Conservation (phyloP, 257 asterid genomes). For the Nicotiana undulata region DNA sequence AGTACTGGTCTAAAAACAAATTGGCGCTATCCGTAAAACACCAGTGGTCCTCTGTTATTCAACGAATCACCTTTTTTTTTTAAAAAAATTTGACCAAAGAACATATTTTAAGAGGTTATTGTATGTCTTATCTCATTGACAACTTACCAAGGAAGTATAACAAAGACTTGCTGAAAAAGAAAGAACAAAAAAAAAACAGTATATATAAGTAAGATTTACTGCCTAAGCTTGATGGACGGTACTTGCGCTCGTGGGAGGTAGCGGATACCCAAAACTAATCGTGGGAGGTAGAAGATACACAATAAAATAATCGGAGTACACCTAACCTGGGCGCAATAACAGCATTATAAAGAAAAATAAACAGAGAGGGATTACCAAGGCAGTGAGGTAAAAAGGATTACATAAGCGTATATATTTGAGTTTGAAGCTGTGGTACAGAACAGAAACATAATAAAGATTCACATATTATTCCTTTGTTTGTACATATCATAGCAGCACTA, state of each 20-base stretch:
- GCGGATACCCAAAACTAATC: not conserved
- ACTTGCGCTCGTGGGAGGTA: not conserved
- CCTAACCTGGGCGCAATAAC: not conserved
- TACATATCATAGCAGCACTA: not conserved
- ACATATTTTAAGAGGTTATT: not conserved
- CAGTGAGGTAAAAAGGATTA: not conserved
- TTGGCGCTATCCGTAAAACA: not conserved
- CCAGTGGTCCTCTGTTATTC: conserved; percentile 1
- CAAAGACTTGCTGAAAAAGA: too few species aligned
- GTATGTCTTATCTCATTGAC: too few species aligned
- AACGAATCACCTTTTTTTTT: not conserved
- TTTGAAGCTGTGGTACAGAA: not conserved
- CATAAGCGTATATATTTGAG: not conserved
- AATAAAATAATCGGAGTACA: too few species aligned
- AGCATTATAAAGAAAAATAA: too few species aligned
- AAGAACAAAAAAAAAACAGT: too few species aligned
- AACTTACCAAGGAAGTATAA: too few species aligned
- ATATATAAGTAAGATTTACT: too few species aligned
- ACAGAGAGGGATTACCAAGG: not conserved
- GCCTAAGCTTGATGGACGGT: too few species aligned
- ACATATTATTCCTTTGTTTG: not conserved
- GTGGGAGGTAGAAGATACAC: too few species aligned
- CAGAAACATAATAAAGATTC: not conserved
- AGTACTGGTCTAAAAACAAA: not conserved
- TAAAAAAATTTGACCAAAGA: not conserved